Base-by-base conservation (phyloP, 176 grass and related monocot species). In the Lolium multiflorum region DNA sequence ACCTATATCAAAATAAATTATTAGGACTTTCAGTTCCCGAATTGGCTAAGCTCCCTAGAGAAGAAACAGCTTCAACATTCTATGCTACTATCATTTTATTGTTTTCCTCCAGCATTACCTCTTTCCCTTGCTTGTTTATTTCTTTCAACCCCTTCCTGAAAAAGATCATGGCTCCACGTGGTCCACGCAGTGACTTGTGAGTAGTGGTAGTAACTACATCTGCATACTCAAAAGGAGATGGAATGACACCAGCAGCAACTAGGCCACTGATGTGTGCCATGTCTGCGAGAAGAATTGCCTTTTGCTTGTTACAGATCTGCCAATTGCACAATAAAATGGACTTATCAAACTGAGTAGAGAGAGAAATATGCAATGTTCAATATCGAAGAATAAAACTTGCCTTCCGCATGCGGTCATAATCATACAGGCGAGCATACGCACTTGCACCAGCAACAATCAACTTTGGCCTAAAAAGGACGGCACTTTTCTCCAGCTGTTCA, bases 251-350 rank as follows among this genome's bases (percentile, higher is more conserved):
- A 85, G 92, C 94, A 58, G 97, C 97, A 9, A 99, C 97, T 35
- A 97, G 90, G 55, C 97, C 97, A 83, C 97, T 99, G 74, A 99
- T 99, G 77, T 97, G 97, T 77, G 97, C 97, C 97, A 99, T 99
- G 65, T 99, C 97, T 74, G 97, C 97, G 38, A 99, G 90, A 87
- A 99, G 94, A 84, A 99, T 56, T 63, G 97, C 97, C 80, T 99
- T 99, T 80, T 99, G 97, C 79, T 99, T 99, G 92, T 99, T 88
- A 72, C 97, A 99, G 59, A 99, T 87, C 97, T 99, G 89, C 83
- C 57, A 80, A 82, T 82, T n/a, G 11, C 26, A 82, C 21, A 88
- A 66, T 18, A 78, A 61, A 71, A 58, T 52, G 44, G 71, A 81
- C 21, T 83, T 86, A 80, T 68, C 49, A 13, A 16, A 89, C 70